These are phyloP conservation scores for Zanthoxylum bungeanum DNA, from an alignment of 345 rosid species.

Conservation along the genomic window DNA sequence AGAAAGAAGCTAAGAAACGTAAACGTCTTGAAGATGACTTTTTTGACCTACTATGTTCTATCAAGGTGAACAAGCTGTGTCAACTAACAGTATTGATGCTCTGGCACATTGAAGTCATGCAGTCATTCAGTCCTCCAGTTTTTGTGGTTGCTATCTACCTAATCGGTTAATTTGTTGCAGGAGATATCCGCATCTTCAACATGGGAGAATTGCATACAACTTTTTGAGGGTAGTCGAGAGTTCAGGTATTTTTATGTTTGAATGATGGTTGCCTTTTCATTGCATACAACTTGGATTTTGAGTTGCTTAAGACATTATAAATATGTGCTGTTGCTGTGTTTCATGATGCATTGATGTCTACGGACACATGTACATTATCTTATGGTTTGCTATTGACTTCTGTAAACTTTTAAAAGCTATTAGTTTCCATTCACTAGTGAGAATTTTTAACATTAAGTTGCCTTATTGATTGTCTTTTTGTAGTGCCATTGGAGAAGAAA, in stretches of 20 bases:
- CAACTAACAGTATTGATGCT: neutral
- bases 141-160: neutral
- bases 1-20: constrained; percentile 88
- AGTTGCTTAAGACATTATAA: neutral
- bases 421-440: neutral
- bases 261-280: no score
- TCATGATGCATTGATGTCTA: neutral
- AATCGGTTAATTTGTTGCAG: constrained; percentile 24
- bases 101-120: neutral
- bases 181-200: constrained; percentile 69
- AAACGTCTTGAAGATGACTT: constrained; percentile 89
- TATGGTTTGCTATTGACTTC: neutral
- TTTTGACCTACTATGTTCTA: constrained; percentile 54
- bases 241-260: constrained; percentile 45
- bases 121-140: neutral
- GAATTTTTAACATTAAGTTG: constrained; percentile 5
- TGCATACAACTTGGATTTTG: no score
- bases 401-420: constrained; percentile 1
- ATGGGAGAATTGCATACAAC: constrained; percentile 79
- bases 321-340: neutral
- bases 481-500: constrained; percentile 82
- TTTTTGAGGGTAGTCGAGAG: constrained; percentile 80
- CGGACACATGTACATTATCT: neutral
- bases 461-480: constrained; percentile 3
- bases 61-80: neutral